These are phyloP conservation scores for Leptographium procerum DNA, from an alignment of 2,329 filamentous ascomycete genomes.

Conservation along the genomic window DNA sequence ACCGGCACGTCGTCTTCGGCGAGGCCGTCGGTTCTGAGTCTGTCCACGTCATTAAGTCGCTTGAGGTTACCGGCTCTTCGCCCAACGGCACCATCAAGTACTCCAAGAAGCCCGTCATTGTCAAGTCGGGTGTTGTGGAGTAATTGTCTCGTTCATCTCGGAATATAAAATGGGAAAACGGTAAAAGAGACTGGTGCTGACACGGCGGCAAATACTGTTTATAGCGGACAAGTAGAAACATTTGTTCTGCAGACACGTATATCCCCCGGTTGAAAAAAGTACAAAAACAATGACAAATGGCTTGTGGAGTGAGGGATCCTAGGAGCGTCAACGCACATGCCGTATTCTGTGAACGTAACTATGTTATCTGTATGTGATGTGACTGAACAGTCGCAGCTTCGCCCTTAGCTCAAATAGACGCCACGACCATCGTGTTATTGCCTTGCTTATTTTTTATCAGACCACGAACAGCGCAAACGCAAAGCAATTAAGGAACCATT, in stretches of 20 bases:
- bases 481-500: background rate
- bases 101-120: constrained; percentile 28
- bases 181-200: background rate
- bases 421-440: background rate
- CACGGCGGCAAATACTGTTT: background rate
- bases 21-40: constrained; percentile 47
- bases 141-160: background rate
- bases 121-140: constrained; percentile 6
- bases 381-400: too few relatives aligned
- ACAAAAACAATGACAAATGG: background rate
- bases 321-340: background rate
- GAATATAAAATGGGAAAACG: background rate
- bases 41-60: constrained; percentile 43
- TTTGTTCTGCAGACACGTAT: background rate
- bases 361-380: background rate
- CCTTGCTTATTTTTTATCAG: background rate
- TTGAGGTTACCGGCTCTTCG: constrained; percentile 48
- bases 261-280: background rate
- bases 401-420: too few relatives aligned
- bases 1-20: constrained; percentile 78
- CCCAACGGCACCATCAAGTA: constrained; percentile 42
- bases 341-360: background rate
- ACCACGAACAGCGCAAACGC: background rate
- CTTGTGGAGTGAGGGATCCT: background rate
- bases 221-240: background rate